Conservation (phyloP, 768 basidiomycete genomes). For the Boletus rex-veris region DNA sequence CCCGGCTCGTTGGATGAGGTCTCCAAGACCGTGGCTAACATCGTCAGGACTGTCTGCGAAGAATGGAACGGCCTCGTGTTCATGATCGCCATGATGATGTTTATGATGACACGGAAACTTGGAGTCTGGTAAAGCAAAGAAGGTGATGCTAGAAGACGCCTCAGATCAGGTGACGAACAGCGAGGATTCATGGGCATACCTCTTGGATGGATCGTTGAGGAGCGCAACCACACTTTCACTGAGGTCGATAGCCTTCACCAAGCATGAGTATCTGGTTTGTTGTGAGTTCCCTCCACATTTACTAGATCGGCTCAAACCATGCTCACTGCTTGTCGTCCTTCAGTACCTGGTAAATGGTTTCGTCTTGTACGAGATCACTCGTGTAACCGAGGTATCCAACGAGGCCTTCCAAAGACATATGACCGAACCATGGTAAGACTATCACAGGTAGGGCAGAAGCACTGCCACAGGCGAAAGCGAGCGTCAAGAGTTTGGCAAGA, state of each 20-base stretch:
- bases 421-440: conserved; percentile 23
- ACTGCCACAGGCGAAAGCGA: conserved; percentile 11
- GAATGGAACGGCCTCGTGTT: not conserved
- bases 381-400: conserved; percentile 3
- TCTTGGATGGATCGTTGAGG: conserved; percentile 12
- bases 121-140: conserved; percentile 11
- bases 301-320: not conserved
- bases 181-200: not conserved
- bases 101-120: not conserved
- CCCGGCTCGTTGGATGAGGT: conserved; percentile 21
- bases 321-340: conserved; percentile 12
- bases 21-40: conserved; percentile 1
- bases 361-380: not conserved
- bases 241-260: conserved; percentile 13
- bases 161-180: not conserved
- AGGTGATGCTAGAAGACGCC: conserved; percentile 5
- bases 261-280: conserved; percentile 8
- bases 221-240: conserved; percentile 11
- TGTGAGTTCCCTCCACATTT: not conserved
- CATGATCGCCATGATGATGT: not conserved
- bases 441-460: conserved; percentile 18
- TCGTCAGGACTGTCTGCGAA: not conserved
- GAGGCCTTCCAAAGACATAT: conserved; percentile 15
- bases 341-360: conserved; percentile 11
- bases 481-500: not conserved